These are phyloP conservation scores for Pholiota molesta DNA, from an alignment of 768 basidiomycete species.

Conservation along the genomic window DNA sequence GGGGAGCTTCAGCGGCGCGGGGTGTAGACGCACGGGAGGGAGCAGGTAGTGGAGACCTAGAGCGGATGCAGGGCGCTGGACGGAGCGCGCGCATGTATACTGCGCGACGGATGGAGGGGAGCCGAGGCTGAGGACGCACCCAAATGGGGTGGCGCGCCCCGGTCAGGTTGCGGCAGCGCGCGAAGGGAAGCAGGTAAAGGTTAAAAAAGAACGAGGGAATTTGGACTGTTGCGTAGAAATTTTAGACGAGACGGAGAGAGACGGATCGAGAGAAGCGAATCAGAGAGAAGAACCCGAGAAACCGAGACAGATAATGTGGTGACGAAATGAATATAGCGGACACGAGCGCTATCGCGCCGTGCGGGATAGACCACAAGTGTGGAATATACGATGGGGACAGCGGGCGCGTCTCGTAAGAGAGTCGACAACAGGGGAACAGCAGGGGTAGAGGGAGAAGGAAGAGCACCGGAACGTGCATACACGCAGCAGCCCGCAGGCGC, in stretches of 20 bases:
- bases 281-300: not conserved
- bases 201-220: no score
- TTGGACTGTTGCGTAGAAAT: no score
- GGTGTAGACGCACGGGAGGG: not conserved
- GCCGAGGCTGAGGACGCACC: not conserved
- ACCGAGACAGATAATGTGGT: not conserved
- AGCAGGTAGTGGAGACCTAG: not conserved
- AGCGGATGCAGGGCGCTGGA: not conserved
- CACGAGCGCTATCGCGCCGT: no score
- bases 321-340: not conserved
- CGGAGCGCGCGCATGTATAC: no score
- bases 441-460: slow-evolving; percentile 2
- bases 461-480: slow-evolving; percentile 5
- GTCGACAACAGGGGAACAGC: no score
- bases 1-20: not conserved
- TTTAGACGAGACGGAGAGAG: not conserved
- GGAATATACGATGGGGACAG: no score
- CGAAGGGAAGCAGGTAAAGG: not conserved
- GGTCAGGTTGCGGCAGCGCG: no score
- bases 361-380: no score
- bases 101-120: no score
- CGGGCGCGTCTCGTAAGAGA: no score
- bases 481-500: slow-evolving; percentile 5
- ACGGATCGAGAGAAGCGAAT: not conserved
- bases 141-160: no score